These are phyloP conservation scores for Chlorella sp. DNA, from an alignment of 139 green algal species.

Conservation along the genomic window DNA sequence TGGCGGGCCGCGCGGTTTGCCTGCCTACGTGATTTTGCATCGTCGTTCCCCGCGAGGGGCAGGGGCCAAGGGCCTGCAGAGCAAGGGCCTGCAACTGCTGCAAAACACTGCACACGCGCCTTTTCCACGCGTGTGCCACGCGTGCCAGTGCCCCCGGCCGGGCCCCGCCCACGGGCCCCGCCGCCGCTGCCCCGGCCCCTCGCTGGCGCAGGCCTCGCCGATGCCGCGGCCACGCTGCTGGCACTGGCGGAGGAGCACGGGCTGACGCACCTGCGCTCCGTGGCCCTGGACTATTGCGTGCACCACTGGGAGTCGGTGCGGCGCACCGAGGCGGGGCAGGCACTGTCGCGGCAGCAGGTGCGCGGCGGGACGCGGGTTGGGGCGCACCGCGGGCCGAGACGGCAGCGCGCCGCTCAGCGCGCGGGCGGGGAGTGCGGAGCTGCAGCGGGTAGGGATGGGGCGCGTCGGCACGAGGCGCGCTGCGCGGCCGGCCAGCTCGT, in stretches of 20 bases:
- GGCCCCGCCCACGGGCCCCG: not conserved
- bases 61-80: no score
- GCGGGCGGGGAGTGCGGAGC: not conserved
- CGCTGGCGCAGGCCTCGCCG: conserved; percentile 31
- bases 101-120: no score
- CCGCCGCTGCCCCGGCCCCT: not conserved
- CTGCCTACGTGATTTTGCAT: not conserved
- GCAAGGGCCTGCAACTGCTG: no score
- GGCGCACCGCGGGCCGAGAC: not conserved
- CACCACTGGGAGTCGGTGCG: conserved; percentile 9
- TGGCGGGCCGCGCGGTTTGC: not conserved
- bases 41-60: no score
- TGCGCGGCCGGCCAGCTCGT: not conserved
- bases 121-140: no score
- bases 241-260: conserved; percentile 53
- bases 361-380: not conserved
- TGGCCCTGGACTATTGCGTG: conserved; percentile 59
- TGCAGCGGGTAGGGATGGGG: not conserved
- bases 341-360: not conserved
- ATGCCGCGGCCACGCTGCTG: conserved; percentile 55
- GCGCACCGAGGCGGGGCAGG: not conserved
- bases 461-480: not conserved
- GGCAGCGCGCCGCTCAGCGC: not conserved
- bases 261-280: conserved; percentile 47
- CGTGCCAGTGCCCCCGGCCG: not conserved